Evolutionary conservation across 495 filamentous ascomycete species (phyloP).

Genomic region (Paragyromitra xinjiangensis): DNA sequence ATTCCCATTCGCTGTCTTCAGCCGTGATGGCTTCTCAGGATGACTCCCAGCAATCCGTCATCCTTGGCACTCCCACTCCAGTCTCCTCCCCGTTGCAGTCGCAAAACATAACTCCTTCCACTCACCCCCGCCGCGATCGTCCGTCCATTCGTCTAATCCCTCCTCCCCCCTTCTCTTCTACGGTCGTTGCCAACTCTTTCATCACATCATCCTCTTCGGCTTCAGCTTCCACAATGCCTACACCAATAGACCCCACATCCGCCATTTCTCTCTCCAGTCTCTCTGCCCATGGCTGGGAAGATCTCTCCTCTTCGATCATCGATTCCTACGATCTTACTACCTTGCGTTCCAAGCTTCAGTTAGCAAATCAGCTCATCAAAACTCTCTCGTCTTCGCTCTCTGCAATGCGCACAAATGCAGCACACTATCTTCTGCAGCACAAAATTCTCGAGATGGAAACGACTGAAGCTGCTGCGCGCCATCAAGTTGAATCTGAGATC

Average conservation of each 20-base stretch:
- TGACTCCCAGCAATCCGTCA: constrained; percentile 36
- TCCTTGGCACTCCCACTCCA: constrained; percentile 42
- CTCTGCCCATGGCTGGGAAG: constrained; percentile 48
- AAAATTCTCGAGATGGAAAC: constrained; percentile 86
- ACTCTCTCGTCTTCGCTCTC: constrained; percentile 51
- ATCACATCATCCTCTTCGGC: constrained; percentile 33
- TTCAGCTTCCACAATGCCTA: constrained; percentile 43
- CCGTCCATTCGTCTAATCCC: constrained; percentile 43
- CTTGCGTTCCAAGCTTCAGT: constrained; percentile 51
- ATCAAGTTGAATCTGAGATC: constrained; percentile 92
- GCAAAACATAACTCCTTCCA: constrained; percentile 37
- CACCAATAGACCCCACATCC: constrained; percentile 39
- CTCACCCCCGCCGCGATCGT: constrained; percentile 23
- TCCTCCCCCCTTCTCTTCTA: constrained; percentile 13
- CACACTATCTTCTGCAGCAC: constrained; percentile 93
- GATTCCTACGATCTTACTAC: constrained; percentile 53
- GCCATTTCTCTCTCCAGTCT: constrained; percentile 32
- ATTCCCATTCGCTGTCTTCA: constrained; percentile 22
- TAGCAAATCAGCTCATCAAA: constrained; percentile 56
- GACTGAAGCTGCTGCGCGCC: constrained; percentile 83
- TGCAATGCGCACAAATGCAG: constrained; percentile 61
- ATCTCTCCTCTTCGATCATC: constrained; percentile 50
- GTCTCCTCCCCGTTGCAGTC: constrained; percentile 38
- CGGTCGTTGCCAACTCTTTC: constrained; percentile 25
- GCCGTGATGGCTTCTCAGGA: constrained; percentile 34